These are phyloP conservation scores for Cinnamomum chago DNA, from an alignment of 164 flowering plant species.

Conservation along the genomic window DNA sequence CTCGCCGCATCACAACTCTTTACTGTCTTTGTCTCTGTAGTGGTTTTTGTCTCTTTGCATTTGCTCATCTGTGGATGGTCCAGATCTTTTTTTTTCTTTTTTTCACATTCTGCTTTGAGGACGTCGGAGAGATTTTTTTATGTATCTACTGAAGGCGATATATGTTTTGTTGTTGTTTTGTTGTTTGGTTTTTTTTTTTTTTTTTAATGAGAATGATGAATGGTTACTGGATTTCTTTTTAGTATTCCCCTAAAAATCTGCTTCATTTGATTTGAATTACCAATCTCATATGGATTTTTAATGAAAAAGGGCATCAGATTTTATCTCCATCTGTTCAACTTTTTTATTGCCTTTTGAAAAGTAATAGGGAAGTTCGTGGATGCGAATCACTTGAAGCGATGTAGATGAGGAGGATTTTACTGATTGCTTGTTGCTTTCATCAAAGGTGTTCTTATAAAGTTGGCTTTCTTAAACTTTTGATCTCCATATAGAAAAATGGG, in stretches of 20 bases:
- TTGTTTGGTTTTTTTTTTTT: too few relatives aligned
- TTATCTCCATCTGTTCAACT: not conserved
- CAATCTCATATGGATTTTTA: too few relatives aligned
- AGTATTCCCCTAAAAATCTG: not conserved
- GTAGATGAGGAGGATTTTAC: not conserved
- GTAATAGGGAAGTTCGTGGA: not conserved
- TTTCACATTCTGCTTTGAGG: not conserved
- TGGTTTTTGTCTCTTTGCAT: too few relatives aligned
- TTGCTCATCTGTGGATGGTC: too few relatives aligned
- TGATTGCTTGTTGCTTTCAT: not conserved
- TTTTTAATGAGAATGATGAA: not conserved
- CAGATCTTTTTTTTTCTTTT: not conserved
- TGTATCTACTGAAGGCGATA: not conserved
- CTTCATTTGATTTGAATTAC: not conserved
- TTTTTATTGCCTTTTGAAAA: not conserved
- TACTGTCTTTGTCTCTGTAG: too few relatives aligned
- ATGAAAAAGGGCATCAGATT: not conserved
- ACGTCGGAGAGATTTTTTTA: not conserved
- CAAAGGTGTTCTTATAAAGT: not conserved
- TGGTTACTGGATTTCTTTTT: not conserved
- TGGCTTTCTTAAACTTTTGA: not conserved
- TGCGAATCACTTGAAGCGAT: not conserved
- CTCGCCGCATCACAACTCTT: too few relatives aligned
- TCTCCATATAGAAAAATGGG: too few relatives aligned
- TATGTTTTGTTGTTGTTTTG: too few relatives aligned